Evolutionary conservation across 2,329 filamentous ascomycete species (phyloP).

Genomic region (Penicillium sp.): DNA sequence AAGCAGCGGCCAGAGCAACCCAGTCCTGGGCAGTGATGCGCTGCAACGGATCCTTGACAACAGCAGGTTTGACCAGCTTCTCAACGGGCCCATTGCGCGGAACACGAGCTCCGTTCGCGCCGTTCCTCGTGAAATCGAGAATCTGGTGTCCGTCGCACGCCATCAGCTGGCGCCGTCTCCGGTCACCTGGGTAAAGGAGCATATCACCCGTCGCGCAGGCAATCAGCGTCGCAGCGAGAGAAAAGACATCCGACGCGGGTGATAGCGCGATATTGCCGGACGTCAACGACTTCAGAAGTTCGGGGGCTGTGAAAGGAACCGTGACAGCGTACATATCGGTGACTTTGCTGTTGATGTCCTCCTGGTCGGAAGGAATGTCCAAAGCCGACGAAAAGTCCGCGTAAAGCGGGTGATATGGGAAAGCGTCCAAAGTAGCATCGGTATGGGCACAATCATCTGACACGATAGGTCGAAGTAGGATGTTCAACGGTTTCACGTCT

Average conservation of each 20-base stretch:
- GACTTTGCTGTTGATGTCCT: constrained; percentile 4
- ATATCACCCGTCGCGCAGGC: constrained; percentile 47
- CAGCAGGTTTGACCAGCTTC: constrained; percentile 37
- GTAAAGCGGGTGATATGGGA: constrained; percentile 43
- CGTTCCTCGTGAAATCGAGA: constrained; percentile 40
- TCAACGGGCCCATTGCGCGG: constrained; percentile 44
- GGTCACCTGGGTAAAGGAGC: constrained; percentile 42
- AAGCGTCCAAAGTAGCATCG: constrained; percentile 7
- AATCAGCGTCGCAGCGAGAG: constrained; percentile 45
- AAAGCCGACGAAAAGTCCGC: constrained; percentile 48
- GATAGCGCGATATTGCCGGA: constrained; percentile 36
- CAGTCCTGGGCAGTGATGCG: constrained; percentile 34
- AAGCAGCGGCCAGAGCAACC: constrained; percentile 24
- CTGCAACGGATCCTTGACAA: constrained; percentile 37
- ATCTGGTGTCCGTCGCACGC: constrained; percentile 45
- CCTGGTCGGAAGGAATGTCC: constrained; percentile 11
- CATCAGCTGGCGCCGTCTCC: constrained; percentile 42
- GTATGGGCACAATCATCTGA: constrained; percentile 8
- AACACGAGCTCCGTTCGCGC: constrained; percentile 37
- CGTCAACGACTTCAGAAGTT: constrained; percentile 38
- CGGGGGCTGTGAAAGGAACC: constrained; percentile 46
- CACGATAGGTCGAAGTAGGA: constrained; percentile 36
- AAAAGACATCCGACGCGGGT: constrained; percentile 46
- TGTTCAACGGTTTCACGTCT: constrained; percentile 49
- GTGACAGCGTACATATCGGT: constrained; percentile 42